Conservation (phyloP, 1,139 yeast species). For the Pneumocystis oryctolagi region DNA sequence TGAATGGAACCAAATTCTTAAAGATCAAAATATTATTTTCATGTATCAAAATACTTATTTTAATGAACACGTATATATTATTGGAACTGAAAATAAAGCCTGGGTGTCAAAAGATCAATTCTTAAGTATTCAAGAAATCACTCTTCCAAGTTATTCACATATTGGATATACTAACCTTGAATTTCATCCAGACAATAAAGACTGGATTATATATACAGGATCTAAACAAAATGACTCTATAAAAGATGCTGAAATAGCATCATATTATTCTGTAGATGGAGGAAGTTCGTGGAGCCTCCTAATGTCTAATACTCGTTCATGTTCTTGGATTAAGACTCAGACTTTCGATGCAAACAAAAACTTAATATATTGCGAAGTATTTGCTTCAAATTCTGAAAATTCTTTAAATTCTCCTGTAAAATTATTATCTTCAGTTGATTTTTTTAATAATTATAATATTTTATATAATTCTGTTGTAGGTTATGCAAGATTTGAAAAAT, state of each 20-base stretch:
- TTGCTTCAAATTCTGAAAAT: slow-evolving; percentile 12
- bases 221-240: slow-evolving; percentile 40
- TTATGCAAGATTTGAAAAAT: slow-evolving; percentile 50
- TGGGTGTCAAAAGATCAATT: slow-evolving; percentile 60
- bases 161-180: slow-evolving; percentile 28
- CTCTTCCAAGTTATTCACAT: slow-evolving; percentile 39
- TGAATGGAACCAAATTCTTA: slow-evolving; percentile 36
- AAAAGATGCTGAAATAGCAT: slow-evolving; percentile 38
- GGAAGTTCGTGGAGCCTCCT: slow-evolving; percentile 48
- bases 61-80: slow-evolving; percentile 49
- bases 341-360: slow-evolving; percentile 30
- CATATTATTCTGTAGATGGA: slow-evolving; percentile 47
- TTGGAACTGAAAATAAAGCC: slow-evolving; percentile 38
- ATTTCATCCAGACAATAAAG: slow-evolving; percentile 42
- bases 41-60: slow-evolving; percentile 46
- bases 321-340: slow-evolving; percentile 54
- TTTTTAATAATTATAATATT: slow-evolving; percentile 31
- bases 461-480: slow-evolving; percentile 46
- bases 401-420: slow-evolving; percentile 15
- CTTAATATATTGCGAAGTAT: slow-evolving; percentile 47
- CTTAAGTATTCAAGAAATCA: slow-evolving; percentile 23
- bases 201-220: slow-evolving; percentile 60
- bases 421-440: slow-evolving; percentile 40
- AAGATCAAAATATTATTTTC: slow-evolving; percentile 37
- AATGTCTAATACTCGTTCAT: slow-evolving; percentile 31